Percentiles rank a stretch among this genome's conserved stretches.
Conservation (phyloP, 805 yeast genomes). For the Scheffersomyces ergatensis region DNA sequence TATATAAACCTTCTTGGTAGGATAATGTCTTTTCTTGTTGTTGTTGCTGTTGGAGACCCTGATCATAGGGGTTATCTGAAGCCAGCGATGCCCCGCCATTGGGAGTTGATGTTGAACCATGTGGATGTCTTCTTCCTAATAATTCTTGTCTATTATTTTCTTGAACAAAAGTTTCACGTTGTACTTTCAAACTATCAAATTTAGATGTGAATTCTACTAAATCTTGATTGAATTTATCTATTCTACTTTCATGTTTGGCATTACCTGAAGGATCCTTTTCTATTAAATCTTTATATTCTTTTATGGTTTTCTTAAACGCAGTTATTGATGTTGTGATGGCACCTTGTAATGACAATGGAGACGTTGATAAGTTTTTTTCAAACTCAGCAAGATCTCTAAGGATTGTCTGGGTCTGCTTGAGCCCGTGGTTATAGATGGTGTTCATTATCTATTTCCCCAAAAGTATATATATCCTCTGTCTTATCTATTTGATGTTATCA, state of each 20-base stretch:
- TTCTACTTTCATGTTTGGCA: constrained; percentile 51
- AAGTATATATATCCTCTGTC: no score
- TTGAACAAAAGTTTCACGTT: constrained; percentile 52
- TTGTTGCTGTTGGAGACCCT: constrained; percentile 13
- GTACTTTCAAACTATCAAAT: constrained; percentile 52
- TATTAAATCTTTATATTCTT: constrained; percentile 59
- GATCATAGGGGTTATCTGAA: constrained; percentile 51
- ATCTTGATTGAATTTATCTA: constrained; percentile 54
- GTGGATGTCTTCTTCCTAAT: constrained; percentile 48
- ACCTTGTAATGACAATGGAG: constrained; percentile 76
- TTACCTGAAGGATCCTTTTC: constrained; percentile 53
- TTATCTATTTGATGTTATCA: no score
- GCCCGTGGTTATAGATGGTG: constrained; percentile 84
- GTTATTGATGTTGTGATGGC: constrained; percentile 78
- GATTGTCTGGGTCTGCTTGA: constrained; percentile 75
- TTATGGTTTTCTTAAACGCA: constrained; percentile 71
- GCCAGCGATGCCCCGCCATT: constrained; percentile 9
- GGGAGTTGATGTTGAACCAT: constrained; percentile 12
- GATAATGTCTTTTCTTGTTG: constrained; percentile 25
- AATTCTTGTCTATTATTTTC: constrained; percentile 50
- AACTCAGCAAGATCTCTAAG: constrained; percentile 67
- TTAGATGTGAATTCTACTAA: constrained; percentile 44
- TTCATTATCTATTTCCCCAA: no score
- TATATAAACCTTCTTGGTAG: constrained; percentile 62
- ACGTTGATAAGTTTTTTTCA: constrained; percentile 60